These are phyloP conservation scores for Beauveria australis DNA, from an alignment of 2,329 filamentous ascomycete genomes.

Conservation along the genomic window DNA sequence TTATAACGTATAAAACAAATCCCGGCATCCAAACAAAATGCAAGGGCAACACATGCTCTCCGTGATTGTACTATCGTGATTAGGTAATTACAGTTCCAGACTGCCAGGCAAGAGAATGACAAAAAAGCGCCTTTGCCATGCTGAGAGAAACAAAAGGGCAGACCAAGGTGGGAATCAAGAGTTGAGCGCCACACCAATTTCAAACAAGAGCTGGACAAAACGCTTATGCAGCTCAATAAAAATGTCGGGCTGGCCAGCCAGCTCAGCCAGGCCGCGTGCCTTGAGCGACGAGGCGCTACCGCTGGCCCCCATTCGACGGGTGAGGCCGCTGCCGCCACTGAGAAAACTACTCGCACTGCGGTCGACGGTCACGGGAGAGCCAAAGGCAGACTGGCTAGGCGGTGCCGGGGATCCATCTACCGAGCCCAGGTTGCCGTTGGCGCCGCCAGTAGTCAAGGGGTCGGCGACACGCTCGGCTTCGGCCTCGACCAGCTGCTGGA, in stretches of 20 bases:
- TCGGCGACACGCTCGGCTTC: slow-evolving; percentile 51
- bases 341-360: slow-evolving; percentile 47
- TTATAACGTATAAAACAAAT: neutral
- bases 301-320: slow-evolving; percentile 49
- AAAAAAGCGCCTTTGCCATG: slow-evolving; percentile 16
- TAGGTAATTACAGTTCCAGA: neutral
- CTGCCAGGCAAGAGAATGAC: slow-evolving; percentile 12
- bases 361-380: slow-evolving; percentile 25
- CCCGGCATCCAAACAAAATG: neutral
- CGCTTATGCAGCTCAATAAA: slow-evolving; percentile 58
- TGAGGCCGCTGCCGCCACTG: slow-evolving; percentile 46
- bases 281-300: slow-evolving; percentile 48
- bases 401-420: slow-evolving; percentile 14
- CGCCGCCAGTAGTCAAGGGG: slow-evolving; percentile 30
- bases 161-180: slow-evolving; percentile 25
- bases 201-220: slow-evolving; percentile 55
- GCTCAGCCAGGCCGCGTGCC: slow-evolving; percentile 54
- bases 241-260: slow-evolving; percentile 59
- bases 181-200: slow-evolving; percentile 47
- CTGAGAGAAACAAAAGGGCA: slow-evolving; percentile 8
- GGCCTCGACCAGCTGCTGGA: slow-evolving; percentile 54
- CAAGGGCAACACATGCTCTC: neutral
- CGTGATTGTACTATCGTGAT: neutral
- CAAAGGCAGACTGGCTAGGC: slow-evolving; percentile 21
- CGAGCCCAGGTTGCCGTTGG: slow-evolving; percentile 24